Evolutionary conservation across 2,329 filamentous ascomycete genomes (phyloP).

Genomic region (Didymella pinodella): DNA sequence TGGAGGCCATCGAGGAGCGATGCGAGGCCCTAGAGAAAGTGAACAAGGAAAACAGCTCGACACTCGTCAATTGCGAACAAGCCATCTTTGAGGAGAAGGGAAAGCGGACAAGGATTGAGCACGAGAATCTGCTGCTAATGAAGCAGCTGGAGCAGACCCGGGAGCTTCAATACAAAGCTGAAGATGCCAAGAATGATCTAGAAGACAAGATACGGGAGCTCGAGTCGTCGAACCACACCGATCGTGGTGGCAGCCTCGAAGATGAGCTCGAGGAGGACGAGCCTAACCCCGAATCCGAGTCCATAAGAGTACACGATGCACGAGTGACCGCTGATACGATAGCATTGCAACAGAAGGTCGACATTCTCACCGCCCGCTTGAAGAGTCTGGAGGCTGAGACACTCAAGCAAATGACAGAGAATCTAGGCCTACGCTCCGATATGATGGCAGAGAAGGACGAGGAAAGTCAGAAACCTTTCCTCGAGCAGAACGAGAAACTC

Average conservation of each 20-base stretch:
- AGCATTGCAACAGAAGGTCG: conserved; percentile 52
- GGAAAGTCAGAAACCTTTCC: conserved; percentile 48
- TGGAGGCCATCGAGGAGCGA: conserved; percentile 56
- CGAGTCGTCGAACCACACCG: conserved; percentile 44
- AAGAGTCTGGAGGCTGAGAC: conserved; percentile 52
- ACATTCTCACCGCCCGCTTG: conserved; percentile 47
- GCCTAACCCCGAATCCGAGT: conserved; percentile 32
- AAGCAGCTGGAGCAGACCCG: conserved; percentile 58
- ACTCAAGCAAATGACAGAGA: conserved; percentile 54
- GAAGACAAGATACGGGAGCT: conserved; percentile 56
- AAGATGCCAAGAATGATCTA: conserved; percentile 58
- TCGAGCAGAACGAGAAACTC: conserved; percentile 51
- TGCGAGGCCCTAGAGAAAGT: conserved; percentile 58
- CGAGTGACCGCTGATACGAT: conserved; percentile 46
- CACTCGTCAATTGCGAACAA: conserved; percentile 60
- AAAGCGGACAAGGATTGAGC: conserved; percentile 57
- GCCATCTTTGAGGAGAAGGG: conserved; percentile 61
- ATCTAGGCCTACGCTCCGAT: conserved; percentile 49
- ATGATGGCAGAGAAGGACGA: conserved; percentile 49
- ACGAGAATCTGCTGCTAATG: conserved; percentile 57
- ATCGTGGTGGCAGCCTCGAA: conserved; percentile 48
- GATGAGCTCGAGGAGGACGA: conserved; percentile 52
- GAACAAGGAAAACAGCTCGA: conserved; percentile 60
- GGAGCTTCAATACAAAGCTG: conserved; percentile 57
- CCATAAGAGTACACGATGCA: conserved; percentile 32